Conservation (phyloP, 2,329 filamentous ascomycete species). For the Fusarium pseudocircinatum region DNA sequence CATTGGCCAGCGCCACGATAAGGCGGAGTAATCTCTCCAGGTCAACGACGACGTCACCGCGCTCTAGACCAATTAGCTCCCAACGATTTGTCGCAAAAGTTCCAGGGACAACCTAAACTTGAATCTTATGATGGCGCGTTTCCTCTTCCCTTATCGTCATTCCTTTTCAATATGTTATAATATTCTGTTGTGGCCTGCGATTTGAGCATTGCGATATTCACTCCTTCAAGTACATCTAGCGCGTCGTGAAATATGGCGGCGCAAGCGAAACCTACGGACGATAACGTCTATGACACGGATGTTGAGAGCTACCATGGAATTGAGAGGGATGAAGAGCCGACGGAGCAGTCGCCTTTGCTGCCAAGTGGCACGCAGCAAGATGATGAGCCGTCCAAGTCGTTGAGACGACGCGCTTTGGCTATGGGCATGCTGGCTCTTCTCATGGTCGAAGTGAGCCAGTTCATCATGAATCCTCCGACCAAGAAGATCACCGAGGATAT, state of each 20-base stretch:
- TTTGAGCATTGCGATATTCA: background rate
- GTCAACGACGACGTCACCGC: slow-evolving; percentile 20
- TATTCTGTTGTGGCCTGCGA: background rate
- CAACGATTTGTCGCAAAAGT: slow-evolving; percentile 24
- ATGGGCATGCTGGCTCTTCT: slow-evolving; percentile 54
- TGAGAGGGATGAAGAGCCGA: background rate
- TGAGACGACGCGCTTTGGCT: slow-evolving; percentile 44
- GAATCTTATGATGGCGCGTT: background rate
- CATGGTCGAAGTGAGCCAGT: slow-evolving; percentile 54
- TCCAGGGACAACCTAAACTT: slow-evolving; percentile 17
- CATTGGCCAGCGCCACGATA: background rate
- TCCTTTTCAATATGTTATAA: slow-evolving; percentile 10
- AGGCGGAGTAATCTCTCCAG: slow-evolving; percentile 13
- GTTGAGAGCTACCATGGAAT: slow-evolving; percentile 16
- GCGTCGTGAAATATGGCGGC: background rate
- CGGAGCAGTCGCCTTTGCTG: slow-evolving; percentile 39
- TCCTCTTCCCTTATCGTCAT: background rate
- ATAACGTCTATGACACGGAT: slow-evolving; percentile 9
- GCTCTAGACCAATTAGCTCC: slow-evolving; percentile 5
- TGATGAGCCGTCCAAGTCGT: slow-evolving; percentile 36
- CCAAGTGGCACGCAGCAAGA: slow-evolving; percentile 23
- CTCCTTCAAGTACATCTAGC: background rate
- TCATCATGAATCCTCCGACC: slow-evolving; percentile 52
- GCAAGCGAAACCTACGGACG: background rate
- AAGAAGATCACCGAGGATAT: slow-evolving; percentile 64